Evolutionary conservation across 176 grass and related monocot genomes (phyloP), one percentile per base, ranked within the genome.

Genomic region (Ampelocalamus luodianensis): DNA sequence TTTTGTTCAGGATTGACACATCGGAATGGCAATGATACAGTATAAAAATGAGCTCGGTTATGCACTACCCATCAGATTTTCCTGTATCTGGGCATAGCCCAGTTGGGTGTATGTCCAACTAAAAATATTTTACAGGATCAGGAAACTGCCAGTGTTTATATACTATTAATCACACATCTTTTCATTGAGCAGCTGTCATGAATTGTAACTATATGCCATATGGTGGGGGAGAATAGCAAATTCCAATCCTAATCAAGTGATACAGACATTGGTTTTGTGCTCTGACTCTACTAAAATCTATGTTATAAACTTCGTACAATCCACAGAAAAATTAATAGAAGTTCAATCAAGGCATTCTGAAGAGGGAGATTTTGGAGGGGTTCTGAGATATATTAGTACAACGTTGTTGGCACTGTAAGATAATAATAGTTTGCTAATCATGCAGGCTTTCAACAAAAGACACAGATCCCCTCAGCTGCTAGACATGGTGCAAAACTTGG

Each of bases 21-120:
- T 20, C 16, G 15, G 22, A 62, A 17, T 67, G 26, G 3, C 49
- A 76, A 39, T 71, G 8, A 20, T 39, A 79, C 42, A 38, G 18
- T 8, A 15, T 32, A 65, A 29, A 27, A 12, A 59, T 38, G 13
- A 44, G 37, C 34, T 58, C 26, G 23, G n/a, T 66, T 85, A 29
- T 22, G 59, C n/a, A 48, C 39, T 34, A 76, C 73, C 48, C 64
- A 78, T 37, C 13, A 71, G 54, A 46, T 45, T 17, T 27, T 32
- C 46, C 42, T 80, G 3, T 51, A 14, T 29, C 1, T 6, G 65
- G 7, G 8, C 4, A 65, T 44, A 24, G 13, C 10, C n/a, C 38
- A 78, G 3, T 62, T 59, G 17, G n/a, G 39, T 58, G 48, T 68
- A 54, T 83, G 42, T 71, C 65, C 65, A 82, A 56, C 45, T 40